phyloP scores from a whole-genome alignment of 345 rosid species.

The Eucalyptus erythrocorys region DNA sequence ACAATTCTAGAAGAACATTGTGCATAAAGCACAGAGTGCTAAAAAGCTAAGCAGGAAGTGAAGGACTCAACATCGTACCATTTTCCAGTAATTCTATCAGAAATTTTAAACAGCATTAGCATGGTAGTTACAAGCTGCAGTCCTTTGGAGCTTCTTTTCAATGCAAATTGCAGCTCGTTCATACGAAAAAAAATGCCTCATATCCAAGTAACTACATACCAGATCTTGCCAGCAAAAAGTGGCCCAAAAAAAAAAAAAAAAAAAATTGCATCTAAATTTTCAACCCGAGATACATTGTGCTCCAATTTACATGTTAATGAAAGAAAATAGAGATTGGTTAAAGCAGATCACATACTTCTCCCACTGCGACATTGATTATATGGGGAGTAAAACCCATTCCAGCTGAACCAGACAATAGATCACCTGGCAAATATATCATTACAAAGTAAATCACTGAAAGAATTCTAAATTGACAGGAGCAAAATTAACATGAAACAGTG shows the following conservation, averaged over 20 bases:
- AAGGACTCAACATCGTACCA: not conserved
- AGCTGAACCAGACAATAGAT: conserved; percentile 57
- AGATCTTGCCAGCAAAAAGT: not conserved
- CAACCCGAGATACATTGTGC: not conserved
- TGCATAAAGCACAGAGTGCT: not conserved
- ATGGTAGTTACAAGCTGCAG: not conserved
- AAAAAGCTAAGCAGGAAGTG: not conserved
- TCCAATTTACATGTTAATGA: not conserved
- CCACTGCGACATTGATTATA: conserved; percentile 52
- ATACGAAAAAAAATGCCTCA: not conserved
- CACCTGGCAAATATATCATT: conserved; percentile 39
- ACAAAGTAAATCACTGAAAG: not conserved
- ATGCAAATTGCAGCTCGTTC: not conserved
- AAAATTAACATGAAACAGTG: not conserved
- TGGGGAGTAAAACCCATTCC: conserved; percentile 84
- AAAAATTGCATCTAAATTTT: not conserved
- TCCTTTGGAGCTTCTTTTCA: not conserved
- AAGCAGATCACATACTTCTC: conserved; percentile 50
- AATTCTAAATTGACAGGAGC: not conserved
- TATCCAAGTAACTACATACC: not conserved
- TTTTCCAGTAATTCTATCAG: not conserved
- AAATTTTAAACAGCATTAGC: not conserved
- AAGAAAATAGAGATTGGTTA: not conserved
- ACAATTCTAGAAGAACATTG: not conserved
- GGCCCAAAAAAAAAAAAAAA: not conserved